Evolutionary conservation across 208 protist genomes (phyloP), one percentile per base, ranked within the genome.

Genomic region (Wallacemonas sp.): DNA sequence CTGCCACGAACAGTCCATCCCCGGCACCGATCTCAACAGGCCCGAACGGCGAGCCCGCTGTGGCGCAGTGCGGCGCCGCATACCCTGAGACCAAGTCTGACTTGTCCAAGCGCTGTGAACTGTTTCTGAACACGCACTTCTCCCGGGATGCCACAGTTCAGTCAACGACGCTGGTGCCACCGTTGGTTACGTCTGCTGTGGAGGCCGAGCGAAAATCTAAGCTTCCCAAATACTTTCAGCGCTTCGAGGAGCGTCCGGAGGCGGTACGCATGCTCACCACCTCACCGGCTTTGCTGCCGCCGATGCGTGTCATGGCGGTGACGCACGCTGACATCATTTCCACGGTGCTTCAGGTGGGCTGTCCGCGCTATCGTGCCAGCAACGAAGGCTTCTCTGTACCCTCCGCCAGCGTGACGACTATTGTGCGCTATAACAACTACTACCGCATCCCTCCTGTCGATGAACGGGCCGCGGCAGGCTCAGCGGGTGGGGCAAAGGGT

Each of bases 241-340:
- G n/a, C 22, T 53, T 65, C 19, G 42, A 62, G 9, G 21, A 33
- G 21, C 55, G 55, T 15, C 39, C 59, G 12, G 59, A 55, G 41
- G 4, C 59, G 3, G 53, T 60, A 38, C 52, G 32, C 13, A 30
- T 41, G 52, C 41, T n/a, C 41, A 37, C 27, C 36, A 63, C 54
- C 6, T 50, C 67, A 5, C 68, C 58, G 2, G 67, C 83, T 41
- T 74, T 94, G 42, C 59, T 94, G 39, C 86, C 89, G 2, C 79
- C 89, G 2, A 84, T 82, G 63, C 79, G 82, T 44, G 61, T 91
- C 17, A 78, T 95, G 75, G 68, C 76, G 13, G 76, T 91, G 50
- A 95, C 89, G 26, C 89, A 95, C 44, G 89, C 85, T 4, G 85
- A 92, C 68, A 73, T 89, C 2, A 68, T 95, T 15, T 59, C 77